Evolutionary conservation across 75 land plant species (phyloP).

Genomic region (Pinus tabuliformis): DNA sequence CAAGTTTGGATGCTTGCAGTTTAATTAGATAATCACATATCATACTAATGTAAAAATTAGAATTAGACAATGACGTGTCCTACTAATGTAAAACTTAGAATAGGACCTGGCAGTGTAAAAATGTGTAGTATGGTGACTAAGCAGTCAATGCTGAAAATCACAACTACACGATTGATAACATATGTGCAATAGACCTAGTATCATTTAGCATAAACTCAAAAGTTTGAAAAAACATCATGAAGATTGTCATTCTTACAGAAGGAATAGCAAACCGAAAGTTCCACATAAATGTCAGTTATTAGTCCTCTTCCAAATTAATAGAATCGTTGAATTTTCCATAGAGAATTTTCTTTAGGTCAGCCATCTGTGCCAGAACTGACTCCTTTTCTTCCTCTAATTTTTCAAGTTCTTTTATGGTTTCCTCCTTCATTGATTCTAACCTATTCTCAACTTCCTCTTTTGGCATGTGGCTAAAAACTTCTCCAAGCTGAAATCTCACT

Average conservation of each 20-base stretch:
- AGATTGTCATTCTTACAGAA: background rate
- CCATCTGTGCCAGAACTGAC: constrained; percentile 78
- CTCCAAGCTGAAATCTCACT: constrained; percentile 92
- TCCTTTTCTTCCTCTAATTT: constrained; percentile 85
- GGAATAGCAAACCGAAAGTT: background rate
- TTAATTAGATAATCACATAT: too few species aligned
- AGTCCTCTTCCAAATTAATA: constrained; percentile 96
- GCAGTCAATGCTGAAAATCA: too few species aligned
- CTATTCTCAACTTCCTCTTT: constrained; percentile 81
- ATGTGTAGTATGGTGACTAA: too few species aligned
- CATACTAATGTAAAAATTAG: too few species aligned
- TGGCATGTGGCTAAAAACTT: constrained; percentile 83
- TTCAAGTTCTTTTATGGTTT: constrained; percentile 50
- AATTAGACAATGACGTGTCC: too few species aligned
- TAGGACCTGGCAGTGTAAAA: too few species aligned
- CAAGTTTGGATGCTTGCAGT: too few species aligned
- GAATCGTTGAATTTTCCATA: constrained; percentile 97
- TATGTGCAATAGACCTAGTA: background rate
- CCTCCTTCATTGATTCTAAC: constrained; percentile 82
- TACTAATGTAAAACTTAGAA: too few species aligned
- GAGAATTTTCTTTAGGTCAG: constrained; percentile 76
- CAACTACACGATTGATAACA: too few species aligned
- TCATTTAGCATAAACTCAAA: background rate
- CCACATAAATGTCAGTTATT: constrained; percentile 4
- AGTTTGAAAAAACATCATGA: background rate